Evolutionary conservation across 176 grass and related monocot genomes (phyloP).

Genomic region (Themeda triandra): DNA sequence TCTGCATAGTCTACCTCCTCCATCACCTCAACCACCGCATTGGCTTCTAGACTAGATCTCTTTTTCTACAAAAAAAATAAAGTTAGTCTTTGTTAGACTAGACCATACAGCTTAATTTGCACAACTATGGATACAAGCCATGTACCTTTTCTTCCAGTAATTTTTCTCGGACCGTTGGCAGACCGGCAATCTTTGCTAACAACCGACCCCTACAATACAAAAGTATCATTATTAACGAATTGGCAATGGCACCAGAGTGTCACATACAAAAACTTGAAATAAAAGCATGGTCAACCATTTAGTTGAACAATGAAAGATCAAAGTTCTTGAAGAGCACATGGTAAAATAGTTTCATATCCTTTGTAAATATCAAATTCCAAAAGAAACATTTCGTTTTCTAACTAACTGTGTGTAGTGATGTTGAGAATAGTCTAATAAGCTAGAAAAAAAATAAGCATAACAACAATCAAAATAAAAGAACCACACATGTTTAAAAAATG

Average conservation of each 20-base stretch:
- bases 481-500: too few relatives aligned
- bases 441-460: too few relatives aligned
- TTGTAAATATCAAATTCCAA: not conserved
- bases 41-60: too few relatives aligned
- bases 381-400: not conserved
- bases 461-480: too few relatives aligned
- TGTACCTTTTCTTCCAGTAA: not conserved
- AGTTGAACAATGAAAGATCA: not conserved
- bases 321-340: not conserved
- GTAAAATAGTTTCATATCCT: too few relatives aligned
- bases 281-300: too few relatives aligned
- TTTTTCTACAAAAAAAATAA: too few relatives aligned
- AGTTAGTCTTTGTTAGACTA: too few relatives aligned
- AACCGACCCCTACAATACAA: not conserved
- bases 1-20: too few relatives aligned
- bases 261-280: not conserved
- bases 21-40: too few relatives aligned
- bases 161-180: not conserved
- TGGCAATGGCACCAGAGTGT: not conserved
- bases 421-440: not conserved
- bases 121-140: not conserved
- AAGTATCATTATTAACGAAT: not conserved
- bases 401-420: not conserved
- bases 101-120: too few relatives aligned
- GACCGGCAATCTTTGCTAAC: not conserved